Base-by-base conservation (phyloP, 257 asterid species). In the Misopates orontium region DNA sequence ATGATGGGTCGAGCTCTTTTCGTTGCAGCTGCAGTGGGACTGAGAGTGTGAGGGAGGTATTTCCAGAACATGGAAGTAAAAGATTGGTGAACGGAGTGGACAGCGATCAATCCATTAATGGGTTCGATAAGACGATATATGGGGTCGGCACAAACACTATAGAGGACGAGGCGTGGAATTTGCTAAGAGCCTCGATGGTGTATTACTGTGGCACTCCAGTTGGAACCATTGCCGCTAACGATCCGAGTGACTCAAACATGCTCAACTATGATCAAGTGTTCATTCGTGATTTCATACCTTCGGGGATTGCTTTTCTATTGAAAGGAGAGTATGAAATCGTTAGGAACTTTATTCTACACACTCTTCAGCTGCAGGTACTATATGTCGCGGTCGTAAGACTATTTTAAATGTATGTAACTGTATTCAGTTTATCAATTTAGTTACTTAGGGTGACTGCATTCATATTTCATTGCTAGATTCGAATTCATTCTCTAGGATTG, bases 161-260 rank as follows among this genome's bases (percentile, higher is more conserved):
- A 54, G 96, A 88, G 80, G 98, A 88, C 39, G 98, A 91, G 79
- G 96, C 98, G 0, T 91, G 96, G 96, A 74, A 76, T 48, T 74
- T 88, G 60, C 73, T 88, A 76, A 80, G 84, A 60, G 95, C 90
- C 17, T 84, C 98, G 56, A 78, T 91, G 75, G 89, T 91, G 16
- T 74, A 81, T 72, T 91, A 91, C 72, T 88, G 95, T 69, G 85
- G 90, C 24, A 78, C 63, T 60, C 93, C 97, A 21, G 69, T 90
- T 67, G 96, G 97, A 50, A 90, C 97, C 1, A 88, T 90, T 64
- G 98, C 98, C 73, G 98, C 98, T 64, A 91, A 91, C 71, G 97
- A 86, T 77, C 89, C 96, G 48, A 80, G 82, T 68, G 89, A 84
- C 78, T 75, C 92, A 8, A 84, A 75, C 64, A 72, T 63, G 23